phyloP scores from a whole-genome alignment of 148 eudicot genomes.

The Camellia lanceoleosa region DNA sequence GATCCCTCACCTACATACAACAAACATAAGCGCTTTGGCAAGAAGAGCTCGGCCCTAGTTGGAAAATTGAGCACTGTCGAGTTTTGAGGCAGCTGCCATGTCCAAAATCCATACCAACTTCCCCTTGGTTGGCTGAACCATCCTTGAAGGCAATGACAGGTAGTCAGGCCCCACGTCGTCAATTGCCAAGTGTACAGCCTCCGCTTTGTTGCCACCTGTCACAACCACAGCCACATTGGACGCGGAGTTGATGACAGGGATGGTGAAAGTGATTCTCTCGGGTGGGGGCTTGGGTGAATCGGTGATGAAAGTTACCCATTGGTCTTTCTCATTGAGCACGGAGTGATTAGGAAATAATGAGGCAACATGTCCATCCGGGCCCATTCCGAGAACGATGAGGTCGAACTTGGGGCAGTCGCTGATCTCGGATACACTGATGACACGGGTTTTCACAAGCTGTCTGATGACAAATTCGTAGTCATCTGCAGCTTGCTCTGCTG shows the following conservation, averaged over 20 bases:
- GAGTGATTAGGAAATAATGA: conserved; percentile 84
- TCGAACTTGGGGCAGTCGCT: conserved; percentile 91
- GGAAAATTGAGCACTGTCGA: conserved; percentile 33
- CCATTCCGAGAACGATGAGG: conserved; percentile 84
- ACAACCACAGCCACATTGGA: conserved; percentile 76
- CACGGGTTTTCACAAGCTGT: conserved; percentile 74
- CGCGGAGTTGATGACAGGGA: conserved; percentile 81
- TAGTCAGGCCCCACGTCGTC: conserved; percentile 36
- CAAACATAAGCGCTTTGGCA: conserved; percentile 14
- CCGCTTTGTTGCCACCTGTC: conserved; percentile 63
- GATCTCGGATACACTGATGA: conserved; percentile 61
- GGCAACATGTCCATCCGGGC: conserved; percentile 90
- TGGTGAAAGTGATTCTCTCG: conserved; percentile 82
- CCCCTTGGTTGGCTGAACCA: conserved; percentile 60
- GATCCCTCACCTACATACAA: conserved; percentile 12
- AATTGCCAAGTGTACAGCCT: conserved; percentile 49
- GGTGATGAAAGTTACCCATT: conserved; percentile 78
- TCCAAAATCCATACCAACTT: conserved; percentile 71
- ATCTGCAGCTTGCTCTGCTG: conserved; percentile 84
- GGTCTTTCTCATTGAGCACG: conserved; percentile 45
- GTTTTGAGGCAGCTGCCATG: conserved; percentile 51
- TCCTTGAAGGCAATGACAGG: conserved; percentile 53
- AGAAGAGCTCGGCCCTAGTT: conserved; percentile 24
- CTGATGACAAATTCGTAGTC: conserved; percentile 79
- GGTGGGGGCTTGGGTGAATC: conserved; percentile 91